phyloP scores from a whole-genome alignment of 2,329 filamentous ascomycete species.

The Calonectria pauciramosa region DNA sequence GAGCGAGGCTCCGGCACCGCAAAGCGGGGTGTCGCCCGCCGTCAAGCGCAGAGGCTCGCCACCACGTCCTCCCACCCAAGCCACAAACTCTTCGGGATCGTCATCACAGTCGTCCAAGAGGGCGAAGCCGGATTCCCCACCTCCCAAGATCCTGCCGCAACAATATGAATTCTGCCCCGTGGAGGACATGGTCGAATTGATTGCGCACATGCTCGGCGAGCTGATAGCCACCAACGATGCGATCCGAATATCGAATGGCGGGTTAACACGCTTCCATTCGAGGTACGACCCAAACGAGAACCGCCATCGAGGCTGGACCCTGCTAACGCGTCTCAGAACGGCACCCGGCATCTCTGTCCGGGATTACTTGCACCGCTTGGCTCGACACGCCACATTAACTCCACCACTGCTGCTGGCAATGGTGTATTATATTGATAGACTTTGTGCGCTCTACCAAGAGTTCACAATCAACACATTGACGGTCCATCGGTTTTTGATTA shows the following conservation, averaged over 20 bases:
- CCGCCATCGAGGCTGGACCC: slow-evolving; percentile 19
- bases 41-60: slow-evolving; percentile 51
- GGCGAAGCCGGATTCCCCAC: slow-evolving; percentile 62
- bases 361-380: slow-evolving; percentile 93
- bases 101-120: slow-evolving; percentile 62
- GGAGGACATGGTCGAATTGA: slow-evolving; percentile 89
- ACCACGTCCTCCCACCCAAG: slow-evolving; percentile 47
- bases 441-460: slow-evolving; percentile 91
- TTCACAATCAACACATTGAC: slow-evolving; percentile 98
- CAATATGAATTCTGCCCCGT: slow-evolving; percentile 86
- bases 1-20: slow-evolving; percentile 30
- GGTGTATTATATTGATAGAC: slow-evolving; percentile 98
- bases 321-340: slow-evolving; percentile 58
- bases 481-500: slow-evolving; percentile 97
- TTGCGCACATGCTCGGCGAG: slow-evolving; percentile 96
- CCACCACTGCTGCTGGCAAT: slow-evolving; percentile 96
- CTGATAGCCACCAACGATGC: slow-evolving; percentile 96
- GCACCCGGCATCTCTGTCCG: slow-evolving; percentile 92
- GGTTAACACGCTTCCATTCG: slow-evolving; percentile 94
- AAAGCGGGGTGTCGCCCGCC: slow-evolving; percentile 50
- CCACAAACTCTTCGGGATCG: slow-evolving; percentile 45
- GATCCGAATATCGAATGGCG: slow-evolving; percentile 78
- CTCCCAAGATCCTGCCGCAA: slow-evolving; percentile 74
- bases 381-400: slow-evolving; percentile 92
- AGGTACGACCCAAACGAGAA: slow-evolving; percentile 66